Evolutionary conservation across 805 yeast genomes (phyloP).

Genomic region (Torulaspora delbrueckii): DNA sequence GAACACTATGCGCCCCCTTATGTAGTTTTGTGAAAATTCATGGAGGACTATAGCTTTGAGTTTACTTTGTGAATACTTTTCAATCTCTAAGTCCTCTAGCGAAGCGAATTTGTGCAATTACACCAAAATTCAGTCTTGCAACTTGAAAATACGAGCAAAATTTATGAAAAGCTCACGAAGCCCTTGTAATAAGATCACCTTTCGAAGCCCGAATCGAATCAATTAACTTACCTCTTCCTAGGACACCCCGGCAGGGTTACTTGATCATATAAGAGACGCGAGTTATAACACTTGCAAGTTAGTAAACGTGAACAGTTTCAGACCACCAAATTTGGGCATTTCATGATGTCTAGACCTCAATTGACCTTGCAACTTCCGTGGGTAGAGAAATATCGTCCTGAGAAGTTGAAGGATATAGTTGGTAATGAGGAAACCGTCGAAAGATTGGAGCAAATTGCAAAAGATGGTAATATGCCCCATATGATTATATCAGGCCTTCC

Average conservation of each 20-base stretch:
- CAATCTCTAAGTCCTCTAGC: no score
- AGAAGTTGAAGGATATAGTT: slow-evolving; percentile 72
- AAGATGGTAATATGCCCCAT: slow-evolving; percentile 96
- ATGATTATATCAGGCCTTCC: slow-evolving; percentile 93
- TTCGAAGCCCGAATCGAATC: not conserved
- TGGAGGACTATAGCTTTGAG: not conserved
- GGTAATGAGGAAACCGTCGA: slow-evolving; percentile 90
- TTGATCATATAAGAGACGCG: not conserved
- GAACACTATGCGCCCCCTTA: not conserved
- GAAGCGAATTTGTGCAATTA: no score
- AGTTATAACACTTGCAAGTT: not conserved
- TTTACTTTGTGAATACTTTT: no score
- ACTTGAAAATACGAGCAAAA: not conserved
- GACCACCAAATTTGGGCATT: not conserved
- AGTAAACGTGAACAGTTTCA: not conserved
- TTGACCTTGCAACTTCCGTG: slow-evolving; percentile 39
- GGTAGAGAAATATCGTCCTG: slow-evolving; percentile 97
- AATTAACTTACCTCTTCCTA: not conserved
- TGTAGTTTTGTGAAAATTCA: not conserved
- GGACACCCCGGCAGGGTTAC: not conserved
- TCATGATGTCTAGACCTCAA: slow-evolving; percentile 12
- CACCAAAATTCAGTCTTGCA: not conserved
- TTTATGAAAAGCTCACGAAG: no score
- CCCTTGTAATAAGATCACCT: not conserved
- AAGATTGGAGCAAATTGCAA: slow-evolving; percentile 74